These are phyloP conservation scores for Boechera retrofracta DNA, from an alignment of 345 rosid species.

Conservation along the genomic window DNA sequence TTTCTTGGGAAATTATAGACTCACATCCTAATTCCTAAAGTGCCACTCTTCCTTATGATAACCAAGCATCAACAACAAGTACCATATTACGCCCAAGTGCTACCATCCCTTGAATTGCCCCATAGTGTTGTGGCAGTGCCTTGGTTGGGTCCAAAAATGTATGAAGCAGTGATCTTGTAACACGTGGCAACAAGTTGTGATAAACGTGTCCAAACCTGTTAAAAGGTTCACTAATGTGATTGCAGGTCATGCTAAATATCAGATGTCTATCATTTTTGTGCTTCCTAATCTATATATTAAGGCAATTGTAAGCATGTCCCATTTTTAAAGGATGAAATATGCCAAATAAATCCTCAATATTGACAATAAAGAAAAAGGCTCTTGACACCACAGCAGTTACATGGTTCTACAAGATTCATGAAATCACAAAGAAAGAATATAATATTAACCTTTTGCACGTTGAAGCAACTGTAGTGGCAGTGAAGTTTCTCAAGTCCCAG, in stretches of 20 bases:
- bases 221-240: slow-evolving; percentile 28
- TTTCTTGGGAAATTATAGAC: slow-evolving; percentile 16
- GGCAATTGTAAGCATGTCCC: background rate
- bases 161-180: slow-evolving; percentile 83
- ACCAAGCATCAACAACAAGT: slow-evolving; percentile 39
- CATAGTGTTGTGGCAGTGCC: slow-evolving; percentile 82
- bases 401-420: slow-evolving; percentile 20
- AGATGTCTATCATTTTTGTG: slow-evolving; percentile 2
- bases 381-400: slow-evolving; percentile 2
- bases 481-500: slow-evolving; percentile 81
- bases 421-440: slow-evolving; percentile 21
- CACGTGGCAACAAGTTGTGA: slow-evolving; percentile 79
- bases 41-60: slow-evolving; percentile 17
- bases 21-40: slow-evolving; percentile 27
- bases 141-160: slow-evolving; percentile 85
- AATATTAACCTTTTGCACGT: slow-evolving; percentile 69
- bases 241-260: slow-evolving; percentile 19
- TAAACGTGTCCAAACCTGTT: slow-evolving; percentile 88
- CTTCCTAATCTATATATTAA: slow-evolving; percentile 9
- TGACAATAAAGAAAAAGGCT: slow-evolving; percentile 4
- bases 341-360: slow-evolving; percentile 11
- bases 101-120: slow-evolving; percentile 89
- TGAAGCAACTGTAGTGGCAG: slow-evolving; percentile 68
- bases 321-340: slow-evolving; percentile 20
- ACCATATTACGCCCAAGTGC: slow-evolving; percentile 86